Evolutionary conservation across 352 stramenopile species (phyloP).

Genomic region (Globisporangium carolinianum): DNA sequence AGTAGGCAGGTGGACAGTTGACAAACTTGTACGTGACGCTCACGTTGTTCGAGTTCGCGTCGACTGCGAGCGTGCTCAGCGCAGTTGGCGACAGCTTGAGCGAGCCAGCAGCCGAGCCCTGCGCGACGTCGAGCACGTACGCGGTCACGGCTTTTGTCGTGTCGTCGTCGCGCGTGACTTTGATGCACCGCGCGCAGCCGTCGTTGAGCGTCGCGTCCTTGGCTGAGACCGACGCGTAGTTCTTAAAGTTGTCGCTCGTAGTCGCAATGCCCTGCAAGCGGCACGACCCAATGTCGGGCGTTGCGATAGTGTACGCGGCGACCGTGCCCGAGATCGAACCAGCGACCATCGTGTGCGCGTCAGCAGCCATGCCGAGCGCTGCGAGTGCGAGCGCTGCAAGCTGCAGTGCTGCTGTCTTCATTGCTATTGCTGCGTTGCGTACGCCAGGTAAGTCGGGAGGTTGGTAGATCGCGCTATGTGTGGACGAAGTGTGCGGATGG

Average conservation of each 20-base stretch:
- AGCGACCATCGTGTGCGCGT: conserved; percentile 7
- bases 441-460: too few relatives aligned
- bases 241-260: conserved; percentile 67
- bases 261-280: conserved; percentile 55
- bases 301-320: conserved; percentile 50
- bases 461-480: too few relatives aligned
- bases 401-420: conserved; percentile 1
- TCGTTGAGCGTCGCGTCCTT: conserved; percentile 48
- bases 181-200: conserved; percentile 69
- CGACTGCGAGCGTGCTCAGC: conserved; percentile 34
- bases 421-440: background rate
- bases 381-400: conserved; percentile 4
- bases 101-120: conserved; percentile 38
- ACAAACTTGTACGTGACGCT: conserved; percentile 56
- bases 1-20: conserved; percentile 44
- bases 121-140: conserved; percentile 67
- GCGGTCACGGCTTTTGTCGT: conserved; percentile 37
- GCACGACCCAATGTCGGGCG: conserved; percentile 57
- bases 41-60: conserved; percentile 40
- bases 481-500: too few relatives aligned
- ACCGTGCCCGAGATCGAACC: conserved; percentile 15
- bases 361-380: background rate
- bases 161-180: conserved; percentile 48
- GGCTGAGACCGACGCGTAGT: conserved; percentile 65
- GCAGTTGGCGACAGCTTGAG: conserved; percentile 45